Base-by-base conservation (phyloP, 495 filamentous ascomycete genomes). In the Jackrogersella multiformis region DNA sequence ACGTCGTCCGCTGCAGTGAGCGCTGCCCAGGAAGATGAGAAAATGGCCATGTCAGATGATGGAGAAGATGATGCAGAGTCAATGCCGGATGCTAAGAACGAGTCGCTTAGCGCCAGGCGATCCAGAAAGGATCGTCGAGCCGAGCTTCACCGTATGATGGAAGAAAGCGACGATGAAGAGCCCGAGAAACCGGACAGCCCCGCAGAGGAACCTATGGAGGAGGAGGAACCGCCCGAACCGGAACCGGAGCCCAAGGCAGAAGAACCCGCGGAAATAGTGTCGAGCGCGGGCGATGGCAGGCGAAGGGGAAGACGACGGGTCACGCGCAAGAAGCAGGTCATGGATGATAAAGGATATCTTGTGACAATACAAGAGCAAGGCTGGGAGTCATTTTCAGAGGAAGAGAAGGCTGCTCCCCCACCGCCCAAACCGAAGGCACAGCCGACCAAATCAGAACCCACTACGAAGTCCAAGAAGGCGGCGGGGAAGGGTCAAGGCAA, bases 301-400 rank as follows among this genome's bases (percentile, higher is more conserved):
- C 83, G 92, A 28, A 85, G 94, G 61, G 94, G 92, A 51, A 88
- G 87, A 76, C 86, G 95, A 59, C 88, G 89, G 71, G 84, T 98
- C 8, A 93, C 90, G 84, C 93, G 91, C 79, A 98, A 95, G 84
- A 90, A 90, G 81, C 93, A 89, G 39, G 81, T 90, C 49, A 92
- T 93, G 81, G 96, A 99, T 73, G 92, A 94, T 39, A 92, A 98
- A 63, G 94, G 95, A 36, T 99, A 97, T 75, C 81, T 99, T 12
- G 95, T 98, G 15, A 98, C 95, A 10, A 90, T 89, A 66, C 90
- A 94, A 71, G 94, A 97, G 73, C 80, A 86, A 1, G 88, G 84
- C 1, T 99, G 95, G 95, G 95, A 98, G 76, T 96, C 92, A 4
- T 98, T 96, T 81, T 97, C 93, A 2, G 93, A 96, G 71, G 95